Percentiles rank a stretch among this genome's conserved stretches.
These are phyloP conservation scores for Basipetospora chlamydospora DNA, from an alignment of 2,329 filamentous ascomycete genomes.

Conservation along the genomic window DNA sequence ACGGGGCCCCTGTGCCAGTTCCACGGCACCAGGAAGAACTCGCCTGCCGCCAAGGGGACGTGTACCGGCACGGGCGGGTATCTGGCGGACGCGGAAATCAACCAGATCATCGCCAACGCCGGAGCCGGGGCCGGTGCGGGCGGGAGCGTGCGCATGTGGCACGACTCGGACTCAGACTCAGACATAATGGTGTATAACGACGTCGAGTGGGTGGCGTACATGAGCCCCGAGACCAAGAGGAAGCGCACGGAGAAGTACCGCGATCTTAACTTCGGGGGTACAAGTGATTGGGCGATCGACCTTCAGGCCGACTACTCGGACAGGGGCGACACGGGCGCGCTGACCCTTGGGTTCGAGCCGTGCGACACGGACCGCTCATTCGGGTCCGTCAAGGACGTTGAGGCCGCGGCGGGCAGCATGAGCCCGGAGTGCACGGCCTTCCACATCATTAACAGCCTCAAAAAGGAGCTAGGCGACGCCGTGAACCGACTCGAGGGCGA, in stretches of 20 bases:
- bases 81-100: constrained; percentile 8
- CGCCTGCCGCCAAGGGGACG: constrained; percentile 11
- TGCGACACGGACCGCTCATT: too few species aligned
- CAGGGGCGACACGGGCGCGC: too few species aligned
- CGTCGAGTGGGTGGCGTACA: constrained; percentile 12
- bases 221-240: constrained; percentile 11
- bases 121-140: constrained; percentile 13
- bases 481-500: too few species aligned
- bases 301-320: constrained; percentile 2
- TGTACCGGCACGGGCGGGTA: constrained; percentile 18
- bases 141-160: neutral
- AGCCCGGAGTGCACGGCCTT: too few species aligned
- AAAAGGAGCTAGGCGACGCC: too few species aligned
- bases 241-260: constrained; percentile 6
- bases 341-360: too few species aligned
- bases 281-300: constrained; percentile 14
- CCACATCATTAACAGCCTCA: too few species aligned
- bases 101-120: constrained; percentile 12
- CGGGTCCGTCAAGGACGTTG: too few species aligned
- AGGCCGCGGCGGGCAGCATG: too few species aligned
- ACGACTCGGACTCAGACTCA: constrained; percentile 8
- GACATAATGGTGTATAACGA: constrained; percentile 12
- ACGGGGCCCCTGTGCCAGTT: constrained; percentile 13
- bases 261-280: constrained; percentile 12
- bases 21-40: constrained; percentile 10